Evolutionary conservation across 164 flowering plant species (phyloP).

Genomic region (Vitis rotundifolia): DNA sequence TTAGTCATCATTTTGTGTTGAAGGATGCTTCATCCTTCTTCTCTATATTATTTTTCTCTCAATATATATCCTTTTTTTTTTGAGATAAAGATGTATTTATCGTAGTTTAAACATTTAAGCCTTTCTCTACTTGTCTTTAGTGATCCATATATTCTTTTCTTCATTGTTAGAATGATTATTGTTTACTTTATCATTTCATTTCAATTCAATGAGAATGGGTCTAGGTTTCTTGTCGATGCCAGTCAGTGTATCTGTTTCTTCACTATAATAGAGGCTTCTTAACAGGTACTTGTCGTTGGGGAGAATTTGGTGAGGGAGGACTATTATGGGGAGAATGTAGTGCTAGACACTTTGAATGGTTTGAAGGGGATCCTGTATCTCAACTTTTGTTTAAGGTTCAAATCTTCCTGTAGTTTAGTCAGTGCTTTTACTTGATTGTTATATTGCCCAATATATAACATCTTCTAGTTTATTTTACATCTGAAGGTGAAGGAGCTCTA

Average conservation of each 20-base stretch:
- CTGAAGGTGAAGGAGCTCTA: conserved; percentile 86
- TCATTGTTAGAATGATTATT: neutral
- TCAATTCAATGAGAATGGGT: neutral
- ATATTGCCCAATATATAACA: neutral
- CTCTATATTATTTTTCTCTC: no score
- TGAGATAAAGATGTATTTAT: no score
- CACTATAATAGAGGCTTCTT: neutral
- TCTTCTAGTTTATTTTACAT: conserved; percentile 3
- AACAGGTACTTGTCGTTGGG: conserved; percentile 93
- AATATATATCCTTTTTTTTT: no score
- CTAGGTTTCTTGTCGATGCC: neutral
- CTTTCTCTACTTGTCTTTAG: no score
- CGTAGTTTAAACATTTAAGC: no score
- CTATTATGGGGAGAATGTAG: conserved; percentile 92
- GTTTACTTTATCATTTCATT: neutral
- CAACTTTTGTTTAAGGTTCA: conserved; percentile 74
- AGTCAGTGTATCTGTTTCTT: neutral
- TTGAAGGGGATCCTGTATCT: conserved; percentile 66
- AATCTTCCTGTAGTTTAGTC: neutral
- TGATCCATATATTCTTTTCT: no score
- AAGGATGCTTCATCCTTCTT: no score
- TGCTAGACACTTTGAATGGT: conserved; percentile 88
- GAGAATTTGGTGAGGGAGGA: conserved; percentile 98
- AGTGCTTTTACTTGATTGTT: neutral
- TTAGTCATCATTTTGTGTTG: no score